A percentile compares a stretch with the other conserved stretches of the same genome.
phyloP scores from a whole-genome alignment of 2,329 filamentous ascomycete species.

The Aureobasidium sp. region DNA sequence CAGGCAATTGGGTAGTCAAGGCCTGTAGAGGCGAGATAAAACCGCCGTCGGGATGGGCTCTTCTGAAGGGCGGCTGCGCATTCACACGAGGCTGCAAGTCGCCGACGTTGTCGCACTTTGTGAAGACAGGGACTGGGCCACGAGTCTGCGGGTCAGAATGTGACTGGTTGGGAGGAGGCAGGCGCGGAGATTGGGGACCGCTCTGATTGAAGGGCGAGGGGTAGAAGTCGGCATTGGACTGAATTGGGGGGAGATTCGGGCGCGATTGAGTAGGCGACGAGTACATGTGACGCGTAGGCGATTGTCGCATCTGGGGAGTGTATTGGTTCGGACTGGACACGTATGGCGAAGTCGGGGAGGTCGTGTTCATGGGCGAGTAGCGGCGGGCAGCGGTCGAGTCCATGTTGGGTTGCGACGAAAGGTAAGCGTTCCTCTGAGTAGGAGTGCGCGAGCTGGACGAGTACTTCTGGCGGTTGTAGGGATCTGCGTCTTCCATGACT shows the following conservation, averaged over 20 bases:
- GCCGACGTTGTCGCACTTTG: constrained; percentile 60
- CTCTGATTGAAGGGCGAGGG: constrained; percentile 28
- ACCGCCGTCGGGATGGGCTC: constrained; percentile 91
- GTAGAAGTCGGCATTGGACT: constrained; percentile 39
- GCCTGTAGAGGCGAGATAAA: constrained; percentile 98
- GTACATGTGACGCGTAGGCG: constrained; percentile 62
- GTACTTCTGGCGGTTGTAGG: constrained; percentile 81
- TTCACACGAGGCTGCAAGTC: constrained; percentile 81
- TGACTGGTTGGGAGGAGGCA: constrained; percentile 8
- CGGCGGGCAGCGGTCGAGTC: constrained; percentile 71
- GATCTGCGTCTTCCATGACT: constrained; percentile 79
- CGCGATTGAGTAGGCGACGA: constrained; percentile 43
- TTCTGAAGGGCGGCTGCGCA: constrained; percentile 77
- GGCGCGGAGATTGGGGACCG: constrained; percentile 11
- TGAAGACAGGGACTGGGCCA: constrained; percentile 78
- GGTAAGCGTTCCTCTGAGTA: constrained; percentile 54
- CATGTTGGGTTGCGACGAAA: background rate
- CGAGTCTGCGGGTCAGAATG: constrained; percentile 24
- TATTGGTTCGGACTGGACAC: constrained; percentile 39
- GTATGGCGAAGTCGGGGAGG: constrained; percentile 75
- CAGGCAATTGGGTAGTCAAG: constrained; percentile 82
- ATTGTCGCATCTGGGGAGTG: constrained; percentile 55
- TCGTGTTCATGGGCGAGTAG: constrained; percentile 86
- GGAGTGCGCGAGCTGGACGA: constrained; percentile 52
- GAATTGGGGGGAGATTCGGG: constrained; percentile 63